These are phyloP conservation scores for Datura wrightii DNA, from an alignment of 257 asterid species.

Conservation along the genomic window DNA sequence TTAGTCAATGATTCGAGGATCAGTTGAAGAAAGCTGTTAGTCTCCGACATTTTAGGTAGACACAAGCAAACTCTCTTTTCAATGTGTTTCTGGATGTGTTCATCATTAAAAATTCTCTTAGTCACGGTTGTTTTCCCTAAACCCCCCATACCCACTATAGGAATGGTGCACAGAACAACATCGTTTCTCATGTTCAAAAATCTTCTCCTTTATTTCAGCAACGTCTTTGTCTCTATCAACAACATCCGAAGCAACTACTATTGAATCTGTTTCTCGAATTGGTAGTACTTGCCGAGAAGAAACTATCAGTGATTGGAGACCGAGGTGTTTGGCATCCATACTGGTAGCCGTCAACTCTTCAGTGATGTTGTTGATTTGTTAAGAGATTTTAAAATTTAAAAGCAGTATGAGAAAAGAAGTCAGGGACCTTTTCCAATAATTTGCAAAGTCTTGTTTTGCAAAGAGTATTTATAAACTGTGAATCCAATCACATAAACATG, in stretches of 20 bases:
- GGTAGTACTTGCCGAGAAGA: background rate
- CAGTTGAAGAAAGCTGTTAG: slow-evolving; percentile 21
- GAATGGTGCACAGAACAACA: background rate
- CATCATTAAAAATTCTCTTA: slow-evolving; percentile 12
- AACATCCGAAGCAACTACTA: background rate
- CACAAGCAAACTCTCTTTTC: slow-evolving; percentile 37
- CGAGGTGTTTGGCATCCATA: background rate
- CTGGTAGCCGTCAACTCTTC: slow-evolving; percentile 10
- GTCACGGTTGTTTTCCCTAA: slow-evolving; percentile 35
- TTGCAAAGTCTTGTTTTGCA: no score
- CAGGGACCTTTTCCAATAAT: slow-evolving; percentile 5
- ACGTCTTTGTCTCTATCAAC: slow-evolving; percentile 34
- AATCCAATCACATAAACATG: no score
- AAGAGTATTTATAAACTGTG: no score
- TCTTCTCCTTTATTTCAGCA: background rate
- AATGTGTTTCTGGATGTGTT: background rate
- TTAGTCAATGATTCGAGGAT: background rate
- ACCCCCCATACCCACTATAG: slow-evolving; percentile 34
- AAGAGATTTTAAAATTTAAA: background rate
- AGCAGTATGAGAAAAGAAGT: background rate
- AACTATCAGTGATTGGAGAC: background rate
- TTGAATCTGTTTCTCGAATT: background rate
- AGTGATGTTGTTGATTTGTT: slow-evolving; percentile 29
- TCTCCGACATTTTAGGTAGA: slow-evolving; percentile 29
- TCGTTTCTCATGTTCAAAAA: background rate